phyloP scores from a whole-genome alignment of 2,329 filamentous ascomycete genomes.

The Apiospora hydei region DNA sequence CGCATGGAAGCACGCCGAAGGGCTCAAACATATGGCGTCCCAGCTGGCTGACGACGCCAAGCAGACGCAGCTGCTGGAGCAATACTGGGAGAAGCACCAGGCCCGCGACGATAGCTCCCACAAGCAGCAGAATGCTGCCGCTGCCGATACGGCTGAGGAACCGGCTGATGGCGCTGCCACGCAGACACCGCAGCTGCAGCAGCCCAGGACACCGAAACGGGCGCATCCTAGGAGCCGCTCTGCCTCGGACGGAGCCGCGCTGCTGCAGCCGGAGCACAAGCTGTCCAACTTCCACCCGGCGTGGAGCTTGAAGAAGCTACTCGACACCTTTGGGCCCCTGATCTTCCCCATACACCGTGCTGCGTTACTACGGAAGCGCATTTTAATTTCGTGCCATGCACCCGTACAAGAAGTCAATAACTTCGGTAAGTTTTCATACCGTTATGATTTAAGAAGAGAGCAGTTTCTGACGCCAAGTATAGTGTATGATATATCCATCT shows the following conservation, averaged over 20 bases:
- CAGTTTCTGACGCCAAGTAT: conserved; percentile 31
- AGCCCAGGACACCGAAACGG: conserved; percentile 39
- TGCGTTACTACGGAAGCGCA: conserved; percentile 84
- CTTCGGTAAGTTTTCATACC: conserved; percentile 69
- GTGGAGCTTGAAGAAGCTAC: conserved; percentile 77
- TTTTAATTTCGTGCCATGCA: conserved; percentile 84
- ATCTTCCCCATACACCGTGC: conserved; percentile 92
- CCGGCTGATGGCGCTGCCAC: not conserved
- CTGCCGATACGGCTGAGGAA: conserved; percentile 58
- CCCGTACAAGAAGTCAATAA: conserved; percentile 88
- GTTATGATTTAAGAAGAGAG: not conserved
- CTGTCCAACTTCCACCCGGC: conserved; percentile 85
- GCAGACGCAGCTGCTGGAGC: conserved; percentile 70
- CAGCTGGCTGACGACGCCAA: conserved; percentile 70
- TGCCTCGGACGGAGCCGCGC: conserved; percentile 66
- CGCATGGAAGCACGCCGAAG: conserved; percentile 86
- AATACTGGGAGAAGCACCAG: conserved; percentile 78
- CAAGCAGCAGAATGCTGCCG: conserved; percentile 34
- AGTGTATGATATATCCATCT: conserved; percentile 95
- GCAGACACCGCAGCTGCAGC: not conserved
- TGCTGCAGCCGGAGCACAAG: conserved; percentile 67
- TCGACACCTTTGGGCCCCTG: conserved; percentile 87
- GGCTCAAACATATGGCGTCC: conserved; percentile 75
- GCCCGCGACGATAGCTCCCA: conserved; percentile 48
- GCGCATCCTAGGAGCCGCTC: conserved; percentile 65